phyloP scores from a whole-genome alignment of 2,329 filamentous ascomycete species.

The Sporothrix luriei region DNA sequence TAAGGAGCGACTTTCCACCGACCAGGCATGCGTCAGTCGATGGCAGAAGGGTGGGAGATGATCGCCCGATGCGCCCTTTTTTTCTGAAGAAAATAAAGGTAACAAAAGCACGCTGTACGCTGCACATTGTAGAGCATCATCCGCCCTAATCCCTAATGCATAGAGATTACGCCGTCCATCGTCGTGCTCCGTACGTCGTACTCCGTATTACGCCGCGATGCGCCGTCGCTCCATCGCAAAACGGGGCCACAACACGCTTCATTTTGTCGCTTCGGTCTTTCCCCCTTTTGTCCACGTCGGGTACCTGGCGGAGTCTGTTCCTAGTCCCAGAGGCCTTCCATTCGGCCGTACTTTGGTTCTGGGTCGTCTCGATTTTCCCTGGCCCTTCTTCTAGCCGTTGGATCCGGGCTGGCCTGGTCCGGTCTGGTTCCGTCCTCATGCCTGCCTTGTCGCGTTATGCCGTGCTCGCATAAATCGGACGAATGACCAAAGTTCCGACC shows the following conservation, averaged over 20 bases:
- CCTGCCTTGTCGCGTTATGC: too few species aligned
- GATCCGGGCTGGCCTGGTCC: too few species aligned
- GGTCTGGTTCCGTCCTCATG: too few species aligned
- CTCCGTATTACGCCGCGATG: neutral
- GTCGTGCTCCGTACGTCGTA: neutral
- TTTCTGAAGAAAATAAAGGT: neutral
- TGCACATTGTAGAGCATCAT: neutral
- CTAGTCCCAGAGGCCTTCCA: neutral
- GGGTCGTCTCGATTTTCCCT: neutral
- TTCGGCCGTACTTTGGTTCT: neutral
- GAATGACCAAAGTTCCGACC: slow-evolving; percentile 11
- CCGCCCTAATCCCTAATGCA: neutral
- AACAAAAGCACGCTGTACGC: too few species aligned
- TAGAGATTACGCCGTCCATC: neutral
- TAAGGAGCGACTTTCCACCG: neutral
- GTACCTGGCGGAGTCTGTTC: neutral
- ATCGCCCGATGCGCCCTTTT: slow-evolving; percentile 1
- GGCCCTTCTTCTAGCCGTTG: too few species aligned
- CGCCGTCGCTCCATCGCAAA: neutral
- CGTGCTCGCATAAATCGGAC: slow-evolving; percentile 4
- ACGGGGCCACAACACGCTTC: too few species aligned
- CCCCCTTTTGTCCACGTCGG: slow-evolving; percentile 5
- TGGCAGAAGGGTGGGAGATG: neutral
- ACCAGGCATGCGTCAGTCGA: neutral
- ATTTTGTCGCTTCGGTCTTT: neutral